These are phyloP conservation scores for Diaporthe destruens DNA, from an alignment of 2,329 filamentous ascomycete genomes.

Conservation along the genomic window DNA sequence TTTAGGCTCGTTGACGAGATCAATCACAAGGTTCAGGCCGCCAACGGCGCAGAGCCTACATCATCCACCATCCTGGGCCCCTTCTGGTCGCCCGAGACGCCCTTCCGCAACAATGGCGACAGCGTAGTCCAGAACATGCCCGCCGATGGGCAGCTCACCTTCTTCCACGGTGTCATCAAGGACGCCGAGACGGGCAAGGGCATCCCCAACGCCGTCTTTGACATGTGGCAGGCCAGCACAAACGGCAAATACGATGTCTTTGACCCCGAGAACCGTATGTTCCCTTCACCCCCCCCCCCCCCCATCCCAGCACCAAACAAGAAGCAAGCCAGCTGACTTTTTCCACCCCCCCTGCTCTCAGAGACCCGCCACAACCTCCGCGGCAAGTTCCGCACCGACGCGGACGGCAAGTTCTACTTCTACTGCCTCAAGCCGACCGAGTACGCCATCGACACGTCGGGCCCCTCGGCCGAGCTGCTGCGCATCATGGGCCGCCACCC, in stretches of 20 bases:
- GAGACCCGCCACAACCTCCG: conserved; percentile 61
- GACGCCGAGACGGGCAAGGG: conserved; percentile 46
- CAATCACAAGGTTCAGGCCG: conserved; percentile 66
- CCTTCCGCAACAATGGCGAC: conserved; percentile 65
- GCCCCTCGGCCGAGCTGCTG: conserved; percentile 45
- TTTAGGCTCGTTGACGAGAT: conserved; percentile 70
- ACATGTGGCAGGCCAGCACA: conserved; percentile 73
- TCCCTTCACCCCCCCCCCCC: conserved; percentile 42
- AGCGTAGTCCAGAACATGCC: conserved; percentile 62
- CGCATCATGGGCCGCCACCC: conserved; percentile 46
- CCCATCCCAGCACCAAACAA: background rate
- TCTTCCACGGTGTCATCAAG: conserved; percentile 63
- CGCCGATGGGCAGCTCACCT: conserved; percentile 57
- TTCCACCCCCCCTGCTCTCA: too few relatives aligned
- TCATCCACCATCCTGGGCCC: conserved; percentile 76
- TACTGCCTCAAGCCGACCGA: conserved; percentile 74
- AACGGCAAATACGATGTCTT: conserved; percentile 72
- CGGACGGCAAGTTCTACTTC: conserved; percentile 71
- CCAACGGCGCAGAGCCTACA: conserved; percentile 59
- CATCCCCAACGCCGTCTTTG: conserved; percentile 61
- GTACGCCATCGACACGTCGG: conserved; percentile 72
- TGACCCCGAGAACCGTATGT: conserved; percentile 69
- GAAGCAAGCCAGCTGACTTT: background rate
- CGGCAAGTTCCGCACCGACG: conserved; percentile 73
- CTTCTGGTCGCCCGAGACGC: conserved; percentile 74